phyloP scores from a whole-genome alignment of 2,329 filamentous ascomycete species.

The Trichoderma atrobrunneum region DNA sequence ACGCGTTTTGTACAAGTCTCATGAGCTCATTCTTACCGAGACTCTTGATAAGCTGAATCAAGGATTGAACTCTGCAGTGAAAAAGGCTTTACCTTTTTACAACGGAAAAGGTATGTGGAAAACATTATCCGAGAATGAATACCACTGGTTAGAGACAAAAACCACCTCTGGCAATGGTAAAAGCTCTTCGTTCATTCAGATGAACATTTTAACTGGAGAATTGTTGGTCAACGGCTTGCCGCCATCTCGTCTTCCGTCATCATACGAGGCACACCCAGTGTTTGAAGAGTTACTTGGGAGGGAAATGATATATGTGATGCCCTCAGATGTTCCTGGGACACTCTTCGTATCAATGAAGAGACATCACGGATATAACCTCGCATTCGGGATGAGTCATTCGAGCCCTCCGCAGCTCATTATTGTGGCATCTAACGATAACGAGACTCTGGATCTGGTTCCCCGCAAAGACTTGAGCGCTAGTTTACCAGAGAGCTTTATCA shows the following conservation, averaged over 20 bases:
- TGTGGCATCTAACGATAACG: not conserved
- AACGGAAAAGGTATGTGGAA: not conserved
- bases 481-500: slow-evolving; percentile 40
- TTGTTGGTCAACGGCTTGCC: not conserved
- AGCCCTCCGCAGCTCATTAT: not conserved
- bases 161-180: not conserved
- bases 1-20: not conserved
- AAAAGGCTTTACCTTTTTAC: not conserved
- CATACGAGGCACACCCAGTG: not conserved
- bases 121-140: not conserved
- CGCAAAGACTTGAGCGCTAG: slow-evolving; percentile 25
- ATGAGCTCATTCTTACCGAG: not conserved
- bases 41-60: not conserved
- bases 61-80: not conserved
- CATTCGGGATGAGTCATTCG: not conserved
- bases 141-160: not conserved
- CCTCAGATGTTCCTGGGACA: not conserved
- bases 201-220: not conserved
- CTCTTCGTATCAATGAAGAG: not conserved
- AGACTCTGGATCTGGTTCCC: slow-evolving; percentile 29
- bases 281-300: not conserved
- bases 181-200: not conserved
- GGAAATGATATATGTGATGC: not conserved
- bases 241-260: not conserved
- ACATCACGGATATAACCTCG: not conserved